phyloP scores from a whole-genome alignment of 805 yeast species.

The Ogataea angusta region DNA sequence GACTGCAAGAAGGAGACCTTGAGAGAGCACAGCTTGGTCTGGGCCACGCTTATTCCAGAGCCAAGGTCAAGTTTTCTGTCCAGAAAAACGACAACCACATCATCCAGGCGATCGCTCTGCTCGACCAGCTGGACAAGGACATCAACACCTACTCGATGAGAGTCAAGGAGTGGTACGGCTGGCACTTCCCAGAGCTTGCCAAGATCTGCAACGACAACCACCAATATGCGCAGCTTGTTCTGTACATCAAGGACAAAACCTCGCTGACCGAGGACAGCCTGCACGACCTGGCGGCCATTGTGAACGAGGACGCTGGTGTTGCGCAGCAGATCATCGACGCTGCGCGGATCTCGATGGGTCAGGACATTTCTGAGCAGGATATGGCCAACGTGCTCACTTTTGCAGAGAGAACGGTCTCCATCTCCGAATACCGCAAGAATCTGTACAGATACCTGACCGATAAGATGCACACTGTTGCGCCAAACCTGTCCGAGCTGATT shows the following conservation, averaged over 20 bases:
- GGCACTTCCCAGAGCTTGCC: constrained; percentile 98
- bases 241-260: constrained; percentile 83
- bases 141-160: constrained; percentile 97
- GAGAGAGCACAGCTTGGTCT: constrained; percentile 98
- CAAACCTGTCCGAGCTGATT: constrained; percentile 91
- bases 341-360: constrained; percentile 98
- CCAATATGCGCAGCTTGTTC: constrained; percentile 75
- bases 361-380: constrained; percentile 92
- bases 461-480: constrained; percentile 97
- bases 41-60: constrained; percentile 98
- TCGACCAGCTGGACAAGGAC: constrained; percentile 97
- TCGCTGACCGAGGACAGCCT: constrained; percentile 73
- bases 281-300: constrained; percentile 88
- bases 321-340: constrained; percentile 92
- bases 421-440: constrained; percentile 85
- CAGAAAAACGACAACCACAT: constrained; percentile 99
- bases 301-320: constrained; percentile 86
- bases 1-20: constrained; percentile 89
- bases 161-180: constrained; percentile 97
- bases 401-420: constrained; percentile 89
- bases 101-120: constrained; percentile 95
- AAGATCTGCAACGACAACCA: constrained; percentile 88
- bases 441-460: constrained; percentile 84
- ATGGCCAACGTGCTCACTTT: constrained; percentile 87
- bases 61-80: constrained; percentile 97